Evolutionary conservation across 768 basidiomycete species (phyloP), one percentile per base, ranked within the genome.

Genomic region (Pleurotus giganteus): DNA sequence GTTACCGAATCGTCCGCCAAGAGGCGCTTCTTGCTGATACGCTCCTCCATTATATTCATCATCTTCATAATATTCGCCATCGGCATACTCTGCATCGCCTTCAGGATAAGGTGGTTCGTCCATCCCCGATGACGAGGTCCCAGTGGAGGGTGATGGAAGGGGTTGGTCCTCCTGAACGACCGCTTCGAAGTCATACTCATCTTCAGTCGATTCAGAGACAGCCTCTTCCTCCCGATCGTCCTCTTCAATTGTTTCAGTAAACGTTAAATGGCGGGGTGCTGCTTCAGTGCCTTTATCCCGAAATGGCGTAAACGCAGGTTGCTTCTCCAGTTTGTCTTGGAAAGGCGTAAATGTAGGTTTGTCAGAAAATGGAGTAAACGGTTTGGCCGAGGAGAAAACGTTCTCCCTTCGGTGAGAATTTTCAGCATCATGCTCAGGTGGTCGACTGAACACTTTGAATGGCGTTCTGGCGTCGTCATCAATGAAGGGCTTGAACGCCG

Each of bases 1-100:
- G 55, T 81, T 77, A 31, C 88, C 89, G 65, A 91, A 89, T 24
- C 90, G 82, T 15, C 89, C 86, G 13, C 86, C 88, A 47, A 87
- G 74, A 26, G 88, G 86, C 17, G 77, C 71, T 21, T 78, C 74
- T 45, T 71, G 74, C 56, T 71, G 76, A 31, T 63, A 58, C 41
- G 57, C 60, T 11, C 60, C 60, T 13, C 64, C 54, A 21, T 64
- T 57, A 17, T 42, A 44, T 1, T 67, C 64, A 19, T 65, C 64
- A 7, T 61, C 54, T 7, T 53, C 53, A 24, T 46, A 47, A 19
- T 56, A 58, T 29, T 60, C 60, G 42, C 66, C 58, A 36, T 66
- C 65, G 31, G 64, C 62, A 26, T 42, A 44, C 23, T 65, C 55
- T 27, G 60, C 54, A 55, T 64, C 58, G 11, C 61, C 60, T 42